Base-by-base conservation (phyloP, 1,284 basidiomycete species). In the Ganoderma leucocontextum region DNA sequence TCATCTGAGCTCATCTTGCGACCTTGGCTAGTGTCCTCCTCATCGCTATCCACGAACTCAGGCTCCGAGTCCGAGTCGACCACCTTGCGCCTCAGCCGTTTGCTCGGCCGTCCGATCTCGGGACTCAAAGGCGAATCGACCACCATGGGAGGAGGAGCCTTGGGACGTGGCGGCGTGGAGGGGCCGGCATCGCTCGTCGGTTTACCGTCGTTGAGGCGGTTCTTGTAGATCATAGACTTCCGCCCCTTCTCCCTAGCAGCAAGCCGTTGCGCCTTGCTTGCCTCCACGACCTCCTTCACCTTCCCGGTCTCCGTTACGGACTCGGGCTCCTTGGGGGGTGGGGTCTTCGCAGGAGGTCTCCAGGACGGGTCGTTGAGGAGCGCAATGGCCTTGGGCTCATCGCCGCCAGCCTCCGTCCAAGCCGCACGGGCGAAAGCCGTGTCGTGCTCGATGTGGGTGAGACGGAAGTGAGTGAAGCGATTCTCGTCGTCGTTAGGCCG, bases 151-250 rank as follows among this genome's bases (percentile, higher is more conserved):
- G 70, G 66, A 9, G 76, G 72, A 29, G 70, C 69, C 49, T 78
- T 75, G 19, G 60, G 35, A 17, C 67, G 73, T 53, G 71, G 68
- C 7, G 66, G 69, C 61, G 70, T 72, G 64, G 66, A 61, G 25
- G 69, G 66, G 52, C 73, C 59, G 33, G 72, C 64, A 44, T 63
- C 59, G 47, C 68, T 69, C n/a, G 60, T 44, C 15, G 68, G 67
- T 67, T 75, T 76, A 42, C 63, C 69, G 58, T 89, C 86, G 47
- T 89, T 78, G 60, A 80, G 80, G 67, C 90, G 87, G 71, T 89
- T 91, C 62, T 89, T 89, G 72, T 94, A 94, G 65, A 94, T 94
- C 77, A 88, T 84, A 13, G 92, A 94, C 76, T 88, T 90, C 78
- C 91, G 92, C 13, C 89, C 92, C 78, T 91, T 89, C 79, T 92